These are phyloP conservation scores for Monilinia fructicola DNA, from an alignment of 2,329 filamentous ascomycete genomes.

Conservation along the genomic window DNA sequence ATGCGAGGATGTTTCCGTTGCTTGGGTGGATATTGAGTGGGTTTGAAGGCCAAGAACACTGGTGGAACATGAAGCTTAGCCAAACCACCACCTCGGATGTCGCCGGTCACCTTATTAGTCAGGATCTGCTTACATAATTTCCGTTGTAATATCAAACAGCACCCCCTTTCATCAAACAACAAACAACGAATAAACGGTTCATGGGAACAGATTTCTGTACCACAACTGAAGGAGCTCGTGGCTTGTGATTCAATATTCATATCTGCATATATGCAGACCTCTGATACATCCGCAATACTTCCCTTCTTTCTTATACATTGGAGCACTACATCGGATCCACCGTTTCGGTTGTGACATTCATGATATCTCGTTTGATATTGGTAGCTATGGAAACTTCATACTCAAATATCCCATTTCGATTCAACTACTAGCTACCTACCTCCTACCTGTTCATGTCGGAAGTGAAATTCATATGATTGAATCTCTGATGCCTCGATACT, in stretches of 20 bases:
- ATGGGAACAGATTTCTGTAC: neutral
- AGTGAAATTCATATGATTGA: neutral
- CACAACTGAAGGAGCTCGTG: neutral
- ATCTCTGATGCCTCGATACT: neutral
- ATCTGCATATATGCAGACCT: neutral
- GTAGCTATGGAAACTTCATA: neutral
- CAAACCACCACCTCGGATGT: constrained; percentile 13
- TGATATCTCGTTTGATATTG: neutral
- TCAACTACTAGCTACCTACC: neutral
- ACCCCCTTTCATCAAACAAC: too few relatives aligned
- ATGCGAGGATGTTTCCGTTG: constrained; percentile 7
- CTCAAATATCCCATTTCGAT: neutral
- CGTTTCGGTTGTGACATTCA: neutral
- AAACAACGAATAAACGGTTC: too few relatives aligned
- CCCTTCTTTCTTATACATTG: neutral
- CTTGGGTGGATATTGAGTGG: constrained; percentile 18
- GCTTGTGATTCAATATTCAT: neutral
- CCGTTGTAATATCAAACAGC: too few relatives aligned
- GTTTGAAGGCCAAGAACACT: constrained; percentile 8
- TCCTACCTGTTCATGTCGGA: too few relatives aligned
- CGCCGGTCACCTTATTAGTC: neutral
- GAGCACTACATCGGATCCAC: neutral
- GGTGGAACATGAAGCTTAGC: constrained; percentile 4
- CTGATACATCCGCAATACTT: neutral
- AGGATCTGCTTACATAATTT: neutral